Evolutionary conservation across 1,284 basidiomycete genomes (phyloP).

Genomic region (Ustilago vetiveriae): DNA sequence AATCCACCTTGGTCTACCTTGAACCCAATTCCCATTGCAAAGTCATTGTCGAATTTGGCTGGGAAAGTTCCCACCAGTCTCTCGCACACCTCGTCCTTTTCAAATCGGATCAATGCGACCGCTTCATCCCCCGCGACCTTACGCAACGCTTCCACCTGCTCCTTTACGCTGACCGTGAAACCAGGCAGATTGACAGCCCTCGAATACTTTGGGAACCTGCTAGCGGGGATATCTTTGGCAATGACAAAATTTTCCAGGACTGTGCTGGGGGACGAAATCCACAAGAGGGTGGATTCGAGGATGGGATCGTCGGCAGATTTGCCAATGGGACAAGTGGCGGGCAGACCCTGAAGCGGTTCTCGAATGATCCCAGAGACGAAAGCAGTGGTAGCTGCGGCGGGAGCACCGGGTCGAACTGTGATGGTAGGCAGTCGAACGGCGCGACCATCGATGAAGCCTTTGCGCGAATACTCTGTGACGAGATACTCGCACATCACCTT

Average conservation of each 20-base stretch:
- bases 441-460: slow-evolving; percentile 45
- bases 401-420: slow-evolving; percentile 43
- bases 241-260: slow-evolving; percentile 47
- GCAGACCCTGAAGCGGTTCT: slow-evolving; percentile 39
- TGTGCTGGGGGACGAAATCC: slow-evolving; percentile 40
- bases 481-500: slow-evolving; percentile 54
- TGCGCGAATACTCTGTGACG: slow-evolving; percentile 48
- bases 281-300: slow-evolving; percentile 20
- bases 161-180: slow-evolving; percentile 42
- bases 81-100: slow-evolving; percentile 48
- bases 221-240: slow-evolving; percentile 36
- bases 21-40: slow-evolving; percentile 46
- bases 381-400: slow-evolving; percentile 43
- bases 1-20: slow-evolving; percentile 47
- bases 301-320: slow-evolving; percentile 30
- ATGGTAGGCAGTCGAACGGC: slow-evolving; percentile 48
- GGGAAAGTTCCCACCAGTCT: slow-evolving; percentile 46
- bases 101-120: slow-evolving; percentile 44
- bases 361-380: slow-evolving; percentile 54
- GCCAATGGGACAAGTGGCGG: slow-evolving; percentile 48
- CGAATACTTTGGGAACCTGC: slow-evolving; percentile 18
- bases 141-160: slow-evolving; percentile 45
- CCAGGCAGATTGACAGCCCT: slow-evolving; percentile 45
- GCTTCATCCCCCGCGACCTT: slow-evolving; percentile 43
- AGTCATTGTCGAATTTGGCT: slow-evolving; percentile 39